These are phyloP conservation scores for Suhomyces vadensis DNA, from an alignment of 805 yeast genomes.

Conservation along the genomic window DNA sequence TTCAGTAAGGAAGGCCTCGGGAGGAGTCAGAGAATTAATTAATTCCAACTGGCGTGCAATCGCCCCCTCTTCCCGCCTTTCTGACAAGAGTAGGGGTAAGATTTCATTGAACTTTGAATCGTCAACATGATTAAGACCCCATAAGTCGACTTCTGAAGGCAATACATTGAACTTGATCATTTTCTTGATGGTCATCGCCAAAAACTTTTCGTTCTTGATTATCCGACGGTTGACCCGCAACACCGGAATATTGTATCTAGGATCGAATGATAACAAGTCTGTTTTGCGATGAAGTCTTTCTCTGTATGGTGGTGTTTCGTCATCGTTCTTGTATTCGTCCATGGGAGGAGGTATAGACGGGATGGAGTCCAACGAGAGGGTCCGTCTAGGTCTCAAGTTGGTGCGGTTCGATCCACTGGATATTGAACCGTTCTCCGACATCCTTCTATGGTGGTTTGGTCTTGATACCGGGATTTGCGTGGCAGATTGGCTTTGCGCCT, in stretches of 20 bases:
- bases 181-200: slow-evolving; percentile 20
- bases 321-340: slow-evolving; percentile 10
- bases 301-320: slow-evolving; percentile 23
- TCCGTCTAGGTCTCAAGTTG: slow-evolving; percentile 1
- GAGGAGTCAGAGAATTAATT: neutral
- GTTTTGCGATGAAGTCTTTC: slow-evolving; percentile 20
- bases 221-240: slow-evolving; percentile 24
- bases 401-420: neutral
- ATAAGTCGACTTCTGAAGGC: slow-evolving; percentile 20
- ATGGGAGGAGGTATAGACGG: slow-evolving; percentile 10
- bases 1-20: neutral
- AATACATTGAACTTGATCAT: slow-evolving; percentile 18
- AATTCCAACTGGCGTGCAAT: neutral
- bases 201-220: slow-evolving; percentile 18
- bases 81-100: slow-evolving; percentile 21
- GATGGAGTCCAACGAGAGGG: slow-evolving; percentile 4
- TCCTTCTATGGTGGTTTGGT: neutral
- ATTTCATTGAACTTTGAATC: slow-evolving; percentile 20
- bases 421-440: neutral
- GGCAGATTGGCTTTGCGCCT: neutral
- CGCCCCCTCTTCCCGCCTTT: neutral
- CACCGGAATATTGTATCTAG: slow-evolving; percentile 22
- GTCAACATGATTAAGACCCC: slow-evolving; percentile 25
- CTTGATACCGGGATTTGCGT: neutral
- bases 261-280: slow-evolving; percentile 27